Conservation (phyloP, 139 green algal species). For the Picochlorum sp. region DNA sequence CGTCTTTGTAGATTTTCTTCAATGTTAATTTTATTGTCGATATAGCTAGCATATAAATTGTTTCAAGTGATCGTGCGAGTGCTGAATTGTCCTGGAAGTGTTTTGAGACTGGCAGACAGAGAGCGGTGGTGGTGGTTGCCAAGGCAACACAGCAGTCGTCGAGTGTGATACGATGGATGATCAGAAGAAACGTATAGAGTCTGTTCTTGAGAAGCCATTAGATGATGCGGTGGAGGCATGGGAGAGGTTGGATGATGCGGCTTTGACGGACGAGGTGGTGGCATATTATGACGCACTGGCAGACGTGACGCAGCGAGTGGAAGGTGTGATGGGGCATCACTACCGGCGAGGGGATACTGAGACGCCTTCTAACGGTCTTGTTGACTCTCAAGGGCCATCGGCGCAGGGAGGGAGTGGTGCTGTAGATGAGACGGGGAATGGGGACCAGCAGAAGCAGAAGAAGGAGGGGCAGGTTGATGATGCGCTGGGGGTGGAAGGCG, state of each 20-base stretch:
- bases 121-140: too few relatives aligned
- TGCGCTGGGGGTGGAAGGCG: conserved; percentile 36
- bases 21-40: too few relatives aligned
- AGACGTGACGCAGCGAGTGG: background rate
- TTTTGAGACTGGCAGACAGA: too few relatives aligned
- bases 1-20: too few relatives aligned
- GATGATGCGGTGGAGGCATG: background rate
- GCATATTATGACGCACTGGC: conserved; percentile 14
- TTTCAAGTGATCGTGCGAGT: too few relatives aligned
- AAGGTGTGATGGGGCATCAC: background rate
- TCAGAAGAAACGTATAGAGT: background rate
- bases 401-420: background rate
- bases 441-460: background rate
- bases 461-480: conserved; percentile 13
- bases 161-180: too few relatives aligned
- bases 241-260: conserved; percentile 6
- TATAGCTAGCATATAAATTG: too few relatives aligned
- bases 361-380: too few relatives aligned
- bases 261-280: conserved; percentile 11
- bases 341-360: too few relatives aligned
- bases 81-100: too few relatives aligned
- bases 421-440: background rate
- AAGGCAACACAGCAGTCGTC: too few relatives aligned
- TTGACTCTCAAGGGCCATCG: too few relatives aligned
- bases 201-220: background rate